A percentile compares a stretch with the other conserved stretches of the same genome.
These are phyloP conservation scores for Cinchona pubescens DNA, from an alignment of 257 asterid species.

Conservation along the genomic window DNA sequence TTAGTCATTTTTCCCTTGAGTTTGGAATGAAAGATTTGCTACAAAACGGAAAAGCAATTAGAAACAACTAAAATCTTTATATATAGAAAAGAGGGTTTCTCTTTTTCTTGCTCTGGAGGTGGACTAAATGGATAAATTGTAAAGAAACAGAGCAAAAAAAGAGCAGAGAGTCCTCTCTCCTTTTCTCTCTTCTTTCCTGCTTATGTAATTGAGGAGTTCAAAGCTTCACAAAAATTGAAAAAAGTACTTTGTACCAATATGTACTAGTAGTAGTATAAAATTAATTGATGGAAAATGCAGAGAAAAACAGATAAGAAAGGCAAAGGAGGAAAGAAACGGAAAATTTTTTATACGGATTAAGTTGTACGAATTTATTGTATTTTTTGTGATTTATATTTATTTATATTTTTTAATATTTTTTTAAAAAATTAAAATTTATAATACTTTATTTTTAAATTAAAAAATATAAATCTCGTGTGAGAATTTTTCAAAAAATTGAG, in stretches of 20 bases:
- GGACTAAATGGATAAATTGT: neutral
- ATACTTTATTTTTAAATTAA: no score
- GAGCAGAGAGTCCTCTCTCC: conserved; percentile 22
- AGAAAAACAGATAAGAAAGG: neutral
- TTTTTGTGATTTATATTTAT: no score
- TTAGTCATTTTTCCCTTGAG: conserved; percentile 53
- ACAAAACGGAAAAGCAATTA: conserved; percentile 20
- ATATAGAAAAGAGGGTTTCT: no score
- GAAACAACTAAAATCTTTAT: neutral
- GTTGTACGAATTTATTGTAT: no score
- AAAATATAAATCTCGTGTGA: no score
- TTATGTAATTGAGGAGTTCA: neutral
- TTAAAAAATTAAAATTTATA: no score
- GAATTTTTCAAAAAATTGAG: no score
- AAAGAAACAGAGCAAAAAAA: neutral
- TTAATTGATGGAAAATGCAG: neutral
- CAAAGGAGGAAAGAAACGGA: neutral
- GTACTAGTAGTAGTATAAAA: neutral
- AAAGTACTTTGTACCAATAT: neutral
- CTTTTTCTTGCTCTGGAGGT: no score
- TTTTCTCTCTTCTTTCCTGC: neutral
- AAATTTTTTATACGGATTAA: no score
- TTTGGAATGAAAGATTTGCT: conserved; percentile 29
- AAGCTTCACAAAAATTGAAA: neutral
- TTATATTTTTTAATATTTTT: no score